phyloP scores from a whole-genome alignment of 2,329 filamentous ascomycete genomes.

The Aureobasidium sp. region DNA sequence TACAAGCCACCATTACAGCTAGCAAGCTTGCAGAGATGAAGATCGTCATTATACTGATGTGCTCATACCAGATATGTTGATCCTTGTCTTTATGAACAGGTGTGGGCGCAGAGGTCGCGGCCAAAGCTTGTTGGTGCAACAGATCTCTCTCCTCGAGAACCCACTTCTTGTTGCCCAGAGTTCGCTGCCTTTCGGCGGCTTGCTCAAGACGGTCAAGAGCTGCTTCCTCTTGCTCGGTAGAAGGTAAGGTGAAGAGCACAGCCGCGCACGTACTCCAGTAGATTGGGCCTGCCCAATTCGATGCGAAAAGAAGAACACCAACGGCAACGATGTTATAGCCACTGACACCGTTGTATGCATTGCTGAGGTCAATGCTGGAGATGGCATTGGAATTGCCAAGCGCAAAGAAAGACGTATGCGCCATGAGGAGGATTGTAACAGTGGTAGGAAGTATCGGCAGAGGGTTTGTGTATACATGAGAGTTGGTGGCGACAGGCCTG shows the following conservation, averaged over 20 bases:
- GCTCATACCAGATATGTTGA: conserved; percentile 9
- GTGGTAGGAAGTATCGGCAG: conserved; percentile 33
- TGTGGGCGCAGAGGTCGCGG: neutral
- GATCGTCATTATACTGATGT: conserved; percentile 55
- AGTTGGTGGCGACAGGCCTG: neutral
- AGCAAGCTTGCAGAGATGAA: conserved; percentile 59
- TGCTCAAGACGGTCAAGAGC: neutral
- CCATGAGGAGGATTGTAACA: conserved; percentile 64
- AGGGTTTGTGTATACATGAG: neutral
- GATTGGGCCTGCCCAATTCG: conserved; percentile 86
- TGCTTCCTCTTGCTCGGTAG: conserved; percentile 3
- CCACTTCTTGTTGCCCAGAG: conserved; percentile 18
- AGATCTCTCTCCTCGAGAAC: conserved; percentile 22
- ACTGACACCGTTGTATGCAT: conserved; percentile 84
- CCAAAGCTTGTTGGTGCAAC: neutral
- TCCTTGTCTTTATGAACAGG: neutral
- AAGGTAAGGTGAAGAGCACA: conserved; percentile 35
- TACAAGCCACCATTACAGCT: conserved; percentile 84
- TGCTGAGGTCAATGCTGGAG: conserved; percentile 88
- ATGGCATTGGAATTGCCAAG: conserved; percentile 90
- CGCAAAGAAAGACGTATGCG: conserved; percentile 80
- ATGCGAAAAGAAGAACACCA: conserved; percentile 71
- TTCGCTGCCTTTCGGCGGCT: neutral
- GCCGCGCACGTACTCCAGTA: conserved; percentile 71
- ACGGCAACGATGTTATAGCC: conserved; percentile 75